These are phyloP conservation scores for Thraustochytrium aureum DNA, from an alignment of 352 stramenopile species.

Conservation along the genomic window DNA sequence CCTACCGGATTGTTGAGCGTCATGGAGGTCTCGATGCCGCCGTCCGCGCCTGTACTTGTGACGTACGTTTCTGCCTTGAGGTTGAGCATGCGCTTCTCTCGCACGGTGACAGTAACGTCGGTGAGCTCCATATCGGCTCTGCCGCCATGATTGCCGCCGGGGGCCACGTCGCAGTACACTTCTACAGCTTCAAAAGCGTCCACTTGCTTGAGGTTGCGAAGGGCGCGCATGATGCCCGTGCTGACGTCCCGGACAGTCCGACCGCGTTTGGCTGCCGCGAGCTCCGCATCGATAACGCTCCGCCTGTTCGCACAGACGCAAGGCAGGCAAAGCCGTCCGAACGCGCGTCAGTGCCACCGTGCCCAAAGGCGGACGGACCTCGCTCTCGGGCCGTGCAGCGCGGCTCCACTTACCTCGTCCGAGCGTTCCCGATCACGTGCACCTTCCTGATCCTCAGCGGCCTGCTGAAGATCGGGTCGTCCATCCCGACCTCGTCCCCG, in stretches of 20 bases:
- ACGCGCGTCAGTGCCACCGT: no score
- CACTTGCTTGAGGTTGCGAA: constrained; percentile 41
- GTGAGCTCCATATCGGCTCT: constrained; percentile 56
- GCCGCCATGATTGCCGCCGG: neutral
- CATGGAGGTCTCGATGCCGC: constrained; percentile 76
- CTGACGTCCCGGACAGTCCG: constrained; percentile 48
- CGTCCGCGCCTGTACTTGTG: constrained; percentile 72
- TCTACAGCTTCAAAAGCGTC: constrained; percentile 49
- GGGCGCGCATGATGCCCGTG: constrained; percentile 51
- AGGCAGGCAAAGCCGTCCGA: no score
- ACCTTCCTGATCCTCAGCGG: constrained; percentile 44
- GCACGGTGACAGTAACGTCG: constrained; percentile 78
- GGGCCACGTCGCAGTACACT: constrained; percentile 48
- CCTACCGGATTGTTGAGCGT: constrained; percentile 76
- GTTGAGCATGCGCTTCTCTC: constrained; percentile 78
- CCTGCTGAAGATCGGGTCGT: constrained; percentile 45
- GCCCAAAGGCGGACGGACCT: no score
- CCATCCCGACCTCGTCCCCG: constrained; percentile 16
- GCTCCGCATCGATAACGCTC: constrained; percentile 46
- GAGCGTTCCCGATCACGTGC: constrained; percentile 23
- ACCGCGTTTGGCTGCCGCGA: constrained; percentile 17
- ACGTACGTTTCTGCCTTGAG: constrained; percentile 64
- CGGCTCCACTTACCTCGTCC: neutral
- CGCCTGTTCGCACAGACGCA: constrained; percentile 3
- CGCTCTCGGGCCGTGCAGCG: no score